These are phyloP conservation scores for Heterobasidion occidentale DNA, from an alignment of 1,284 basidiomycete species.

Conservation along the genomic window DNA sequence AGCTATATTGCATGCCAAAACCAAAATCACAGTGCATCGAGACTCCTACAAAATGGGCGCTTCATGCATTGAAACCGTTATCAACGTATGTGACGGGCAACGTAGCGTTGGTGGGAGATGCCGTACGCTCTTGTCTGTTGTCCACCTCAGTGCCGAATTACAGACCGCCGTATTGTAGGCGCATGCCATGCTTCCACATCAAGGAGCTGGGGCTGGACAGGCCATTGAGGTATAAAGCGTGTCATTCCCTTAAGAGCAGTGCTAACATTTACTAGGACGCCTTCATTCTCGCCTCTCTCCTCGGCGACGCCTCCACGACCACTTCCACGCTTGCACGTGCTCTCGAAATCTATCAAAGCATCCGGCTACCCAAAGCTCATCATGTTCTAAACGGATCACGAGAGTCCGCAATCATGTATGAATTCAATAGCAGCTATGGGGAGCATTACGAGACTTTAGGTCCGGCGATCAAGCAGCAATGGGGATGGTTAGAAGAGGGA, in stretches of 20 bases:
- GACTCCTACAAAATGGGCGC: slow-evolving; percentile 23
- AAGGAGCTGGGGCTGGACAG: slow-evolving; percentile 26
- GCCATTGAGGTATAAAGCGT: slow-evolving; percentile 23
- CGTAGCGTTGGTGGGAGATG: slow-evolving; percentile 22
- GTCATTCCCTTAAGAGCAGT: not conserved
- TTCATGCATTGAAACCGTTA: slow-evolving; percentile 18
- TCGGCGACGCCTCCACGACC: slow-evolving; percentile 35
- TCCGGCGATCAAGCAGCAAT: slow-evolving; percentile 16
- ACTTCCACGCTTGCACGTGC: slow-evolving; percentile 28
- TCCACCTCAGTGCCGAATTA: not conserved
- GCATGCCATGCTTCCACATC: slow-evolving; percentile 25
- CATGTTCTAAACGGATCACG: slow-evolving; percentile 34
- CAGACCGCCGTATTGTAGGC: slow-evolving; percentile 13
- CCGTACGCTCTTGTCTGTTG: slow-evolving; percentile 12
- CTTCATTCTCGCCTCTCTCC: slow-evolving; percentile 37
- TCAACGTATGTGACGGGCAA: slow-evolving; percentile 15
- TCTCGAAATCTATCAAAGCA: slow-evolving; percentile 35
- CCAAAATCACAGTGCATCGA: slow-evolving; percentile 17
- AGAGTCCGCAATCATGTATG: slow-evolving; percentile 31
- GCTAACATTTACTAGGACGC: slow-evolving; percentile 32
- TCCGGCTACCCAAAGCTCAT: slow-evolving; percentile 36
- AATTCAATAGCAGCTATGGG: slow-evolving; percentile 15
- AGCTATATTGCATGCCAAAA: not conserved
- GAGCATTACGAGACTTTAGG: slow-evolving; percentile 15
- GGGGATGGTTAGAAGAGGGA: slow-evolving; percentile 18